Base-by-base conservation (phyloP, 768 basidiomycete species). In the Amanita rubescens region DNA sequence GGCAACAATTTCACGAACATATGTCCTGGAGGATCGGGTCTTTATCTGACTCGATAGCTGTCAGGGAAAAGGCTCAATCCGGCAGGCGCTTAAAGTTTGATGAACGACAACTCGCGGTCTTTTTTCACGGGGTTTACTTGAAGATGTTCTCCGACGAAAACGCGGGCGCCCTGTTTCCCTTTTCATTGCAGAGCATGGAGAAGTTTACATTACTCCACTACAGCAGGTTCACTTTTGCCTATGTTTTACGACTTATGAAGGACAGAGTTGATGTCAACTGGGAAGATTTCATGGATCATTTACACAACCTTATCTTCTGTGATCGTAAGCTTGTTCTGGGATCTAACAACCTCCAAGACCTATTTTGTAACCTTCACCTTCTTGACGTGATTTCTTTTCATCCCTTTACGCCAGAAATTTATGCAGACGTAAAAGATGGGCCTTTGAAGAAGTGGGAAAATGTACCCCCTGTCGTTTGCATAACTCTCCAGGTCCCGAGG, bases 171-270 rank as follows among this genome's bases (percentile, higher is more conserved):
- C 22, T 57, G 55, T 49, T 56, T 30, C 17, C 9, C 47, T 1
- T 14, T 43, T 2, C n/a, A n/a, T n/a, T n/a, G n/a, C n/a, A n/a
- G n/a, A 33, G 58, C 0, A 14, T 70, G 1, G n/a, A 42, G 3
- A 60, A 58, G 15, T 58, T 62, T 10, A 24, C 72, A 10, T 17
- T 25, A 19, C 11, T 41, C 19, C 77, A 77, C 55, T 82, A 84
- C 57, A 70, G 63, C 9, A 73, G 82, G 11, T 66, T 67, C 34
- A 75, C 71, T 30, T 81, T 82, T 49, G 78, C 67, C 1, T 57
- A 68, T 2, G 63, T 85, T 38, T 62, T 84, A 14, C 59, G 60
- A 14, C 58, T 72, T 11, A 65, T 80, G 32, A 73, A 71, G 54
- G 63, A 62, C 19, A 64, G 68, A 35, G 61, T 73, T 0, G 39